phyloP scores from a whole-genome alignment of 768 basidiomycete genomes.

The Hortiboletus flavorubellus region DNA sequence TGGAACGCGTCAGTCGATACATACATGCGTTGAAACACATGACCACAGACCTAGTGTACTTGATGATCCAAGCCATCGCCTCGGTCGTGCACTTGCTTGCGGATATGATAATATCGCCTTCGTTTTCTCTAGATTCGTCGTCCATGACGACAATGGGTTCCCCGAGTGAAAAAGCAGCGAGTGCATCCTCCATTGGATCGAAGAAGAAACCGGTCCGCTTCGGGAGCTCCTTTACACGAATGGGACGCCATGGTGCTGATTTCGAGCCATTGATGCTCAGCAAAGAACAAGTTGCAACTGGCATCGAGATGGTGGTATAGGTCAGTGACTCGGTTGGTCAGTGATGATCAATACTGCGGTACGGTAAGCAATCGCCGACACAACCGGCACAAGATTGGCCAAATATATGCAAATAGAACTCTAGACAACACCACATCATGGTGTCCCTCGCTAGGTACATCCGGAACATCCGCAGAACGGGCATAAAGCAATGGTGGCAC shows the following conservation, averaged over 20 bases:
- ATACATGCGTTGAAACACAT: neutral
- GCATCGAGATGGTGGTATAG: constrained; percentile 2
- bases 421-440: constrained; percentile 38
- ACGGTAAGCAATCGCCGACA: too few relatives aligned
- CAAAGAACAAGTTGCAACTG: neutral
- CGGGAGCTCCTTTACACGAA: constrained; percentile 17
- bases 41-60: constrained; percentile 76
- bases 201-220: constrained; percentile 53
- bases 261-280: constrained; percentile 13
- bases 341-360: too few relatives aligned
- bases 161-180: constrained; percentile 71
- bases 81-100: constrained; percentile 83
- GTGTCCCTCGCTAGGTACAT: constrained; percentile 74
- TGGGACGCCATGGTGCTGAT: constrained; percentile 18
- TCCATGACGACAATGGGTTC: constrained; percentile 98
- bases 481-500: constrained; percentile 84
- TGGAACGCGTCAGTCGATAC: constrained; percentile 13
- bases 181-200: constrained; percentile 76
- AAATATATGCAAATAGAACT: constrained; percentile 25
- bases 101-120: constrained; percentile 93
- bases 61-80: constrained; percentile 99
- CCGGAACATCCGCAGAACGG: constrained; percentile 70
- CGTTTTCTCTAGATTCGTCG: constrained; percentile 93
- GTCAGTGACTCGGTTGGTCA: too few relatives aligned
- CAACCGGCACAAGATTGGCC: neutral